Evolutionary conservation across 345 rosid genomes (phyloP), one percentile per base, ranked within the genome.

Genomic region (Barbarea vulgaris): DNA sequence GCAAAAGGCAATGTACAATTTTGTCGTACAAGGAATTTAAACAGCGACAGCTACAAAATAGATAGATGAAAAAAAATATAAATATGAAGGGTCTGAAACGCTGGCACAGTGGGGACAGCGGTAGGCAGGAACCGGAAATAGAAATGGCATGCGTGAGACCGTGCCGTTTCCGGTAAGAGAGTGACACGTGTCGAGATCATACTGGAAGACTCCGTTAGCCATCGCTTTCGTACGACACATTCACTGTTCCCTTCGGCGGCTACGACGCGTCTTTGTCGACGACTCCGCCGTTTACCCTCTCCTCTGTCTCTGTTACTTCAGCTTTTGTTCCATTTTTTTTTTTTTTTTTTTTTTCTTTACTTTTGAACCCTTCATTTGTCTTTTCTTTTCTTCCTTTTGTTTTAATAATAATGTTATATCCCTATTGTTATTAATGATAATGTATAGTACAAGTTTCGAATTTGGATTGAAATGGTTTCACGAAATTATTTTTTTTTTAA

Each of bases 251-350:
- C 76, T 83, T 83, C 89, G 87, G 86, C 89, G 79, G 82, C 83
- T 85, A 78, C 84, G 84, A 83, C 84, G 85, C 77, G 24, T 85
- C 78, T 7, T 64, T 82, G 88, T 88, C 85, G 70, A 70, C 80
- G 62, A 55, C 59, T 75, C 77, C 66, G 67, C 72, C 51, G 83
- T 79, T 82, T 63, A 31, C 76, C 70, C 61, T 61, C 22, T 56
- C 67, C 74, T 69, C 69, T 67, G 67, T 74, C 78, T 66, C 57
- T 74, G 41, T 41, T 64, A 46, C 78, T 56, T 56, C 81, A 78
- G 77, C 80, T 66, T 59, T 75, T 77, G 50, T 53, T 9, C 9
- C 34, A 2, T 27, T 53, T 61, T 3, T 21, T 14, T 22, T 46
- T 51, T 17, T n/a, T 8, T 31, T 28, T 1, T 28, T 15, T n/a